phyloP scores from a whole-genome alignment of 345 rosid species.

The Sonneratia alba region DNA sequence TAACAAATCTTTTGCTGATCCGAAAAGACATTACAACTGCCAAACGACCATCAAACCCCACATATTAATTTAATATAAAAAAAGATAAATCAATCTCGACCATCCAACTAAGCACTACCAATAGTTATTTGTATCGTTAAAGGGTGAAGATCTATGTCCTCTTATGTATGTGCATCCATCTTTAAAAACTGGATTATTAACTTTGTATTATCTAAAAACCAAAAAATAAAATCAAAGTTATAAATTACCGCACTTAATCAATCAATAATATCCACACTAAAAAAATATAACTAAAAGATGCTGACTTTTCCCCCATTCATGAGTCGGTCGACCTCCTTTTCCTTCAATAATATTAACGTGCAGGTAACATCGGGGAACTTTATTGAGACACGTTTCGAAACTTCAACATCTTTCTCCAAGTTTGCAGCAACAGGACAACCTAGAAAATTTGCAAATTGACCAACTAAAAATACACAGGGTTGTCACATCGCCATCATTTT shows the following conservation, averaged over 20 bases:
- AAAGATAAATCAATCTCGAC: neutral
- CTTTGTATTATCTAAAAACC: too few relatives aligned
- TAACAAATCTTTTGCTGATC: slow-evolving; percentile 11
- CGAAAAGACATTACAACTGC: slow-evolving; percentile 42
- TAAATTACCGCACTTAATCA: too few relatives aligned
- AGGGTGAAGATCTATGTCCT: neutral
- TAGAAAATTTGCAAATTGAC: neutral
- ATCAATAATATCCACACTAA: neutral
- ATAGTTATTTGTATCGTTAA: neutral
- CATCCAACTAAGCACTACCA: neutral
- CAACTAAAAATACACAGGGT: neutral
- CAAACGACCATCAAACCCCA: slow-evolving; percentile 24
- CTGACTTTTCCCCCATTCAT: neutral
- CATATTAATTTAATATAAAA: neutral
- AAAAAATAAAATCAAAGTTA: too few relatives aligned
- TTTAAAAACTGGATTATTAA: neutral
- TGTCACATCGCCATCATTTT: slow-evolving; percentile 22
- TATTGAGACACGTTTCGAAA: slow-evolving; percentile 19
- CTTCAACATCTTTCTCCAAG: slow-evolving; percentile 14
- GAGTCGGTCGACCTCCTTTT: too few relatives aligned
- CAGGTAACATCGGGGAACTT: slow-evolving; percentile 16
- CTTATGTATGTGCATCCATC: neutral
- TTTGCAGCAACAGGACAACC: slow-evolving; percentile 29
- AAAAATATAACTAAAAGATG: neutral
- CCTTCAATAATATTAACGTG: neutral